A percentile compares a stretch with the other conserved stretches of the same genome.
phyloP scores from a whole-genome alignment of 495 filamentous ascomycete genomes.

The Trichoderma gamsii region DNA sequence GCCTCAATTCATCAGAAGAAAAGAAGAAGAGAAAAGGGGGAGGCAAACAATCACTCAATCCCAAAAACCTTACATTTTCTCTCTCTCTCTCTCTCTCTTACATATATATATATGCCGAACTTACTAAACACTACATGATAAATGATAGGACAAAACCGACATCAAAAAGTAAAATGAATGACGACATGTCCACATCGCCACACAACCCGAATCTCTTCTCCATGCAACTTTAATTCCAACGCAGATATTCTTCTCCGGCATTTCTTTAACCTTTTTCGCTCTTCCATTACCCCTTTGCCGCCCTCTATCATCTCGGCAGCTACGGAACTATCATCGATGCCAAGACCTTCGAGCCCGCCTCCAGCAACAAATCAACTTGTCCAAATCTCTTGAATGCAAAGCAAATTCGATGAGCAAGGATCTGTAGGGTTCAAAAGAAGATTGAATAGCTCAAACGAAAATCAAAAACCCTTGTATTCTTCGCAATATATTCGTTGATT shows the following conservation, averaged over 20 bases:
- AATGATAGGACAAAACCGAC: neutral
- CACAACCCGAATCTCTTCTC: neutral
- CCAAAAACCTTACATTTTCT: neutral
- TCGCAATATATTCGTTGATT: neutral
- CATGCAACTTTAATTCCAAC: neutral
- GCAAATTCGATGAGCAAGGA: no score
- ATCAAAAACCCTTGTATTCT: no score
- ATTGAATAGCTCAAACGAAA: no score
- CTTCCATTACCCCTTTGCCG: neutral
- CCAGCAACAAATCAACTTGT: no score
- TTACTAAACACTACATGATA: neutral
- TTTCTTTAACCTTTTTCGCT: neutral
- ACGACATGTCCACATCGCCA: neutral
- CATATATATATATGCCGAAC: neutral
- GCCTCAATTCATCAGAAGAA: neutral
- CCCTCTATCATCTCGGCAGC: neutral
- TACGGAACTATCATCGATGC: neutral
- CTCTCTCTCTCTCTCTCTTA: no score
- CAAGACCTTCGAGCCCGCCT: no score
- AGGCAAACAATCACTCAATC: neutral
- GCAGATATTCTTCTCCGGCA: neutral
- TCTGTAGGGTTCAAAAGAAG: no score
- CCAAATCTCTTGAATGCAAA: no score
- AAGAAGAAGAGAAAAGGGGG: neutral
- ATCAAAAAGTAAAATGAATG: neutral